phyloP scores from a whole-genome alignment of 306 rosid genomes.

The Phaseolus lunatus region DNA sequence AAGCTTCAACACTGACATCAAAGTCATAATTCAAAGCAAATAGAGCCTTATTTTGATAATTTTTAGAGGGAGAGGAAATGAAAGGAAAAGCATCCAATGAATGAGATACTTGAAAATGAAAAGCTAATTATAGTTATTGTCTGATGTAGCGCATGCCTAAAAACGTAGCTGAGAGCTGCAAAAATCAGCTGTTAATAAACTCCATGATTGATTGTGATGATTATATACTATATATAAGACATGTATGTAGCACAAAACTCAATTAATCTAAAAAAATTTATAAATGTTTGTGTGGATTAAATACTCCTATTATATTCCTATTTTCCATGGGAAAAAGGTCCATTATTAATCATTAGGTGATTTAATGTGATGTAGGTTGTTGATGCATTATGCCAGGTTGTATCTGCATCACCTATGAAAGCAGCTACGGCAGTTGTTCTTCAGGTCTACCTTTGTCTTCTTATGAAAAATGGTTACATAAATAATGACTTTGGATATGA shows the following conservation, averaged over 20 bases:
- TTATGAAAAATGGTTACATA: slow-evolving; percentile 31
- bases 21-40: neutral
- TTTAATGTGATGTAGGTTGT: slow-evolving; percentile 64
- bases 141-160: neutral
- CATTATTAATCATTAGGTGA: slow-evolving; percentile 29
- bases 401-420: slow-evolving; percentile 77
- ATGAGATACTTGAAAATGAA: slow-evolving; percentile 1
- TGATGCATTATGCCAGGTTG: slow-evolving; percentile 90
- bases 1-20: neutral
- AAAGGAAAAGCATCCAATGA: neutral
- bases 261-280: neutral
- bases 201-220: neutral
- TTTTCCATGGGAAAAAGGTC: slow-evolving; percentile 6
- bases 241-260: neutral
- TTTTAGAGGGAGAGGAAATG: neutral
- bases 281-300: neutral
- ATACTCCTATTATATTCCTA: neutral
- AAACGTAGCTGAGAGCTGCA: neutral
- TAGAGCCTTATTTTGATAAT: neutral
- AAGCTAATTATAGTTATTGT: neutral
- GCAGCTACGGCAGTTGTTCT: slow-evolving; percentile 86
- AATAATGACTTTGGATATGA: slow-evolving; percentile 20
- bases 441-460: slow-evolving; percentile 66
- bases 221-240: neutral
- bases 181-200: neutral